Evolutionary conservation across 768 basidiomycete species (phyloP), one percentile per base, ranked within the genome.

Genomic region (Hypsizygus marmoreus): DNA sequence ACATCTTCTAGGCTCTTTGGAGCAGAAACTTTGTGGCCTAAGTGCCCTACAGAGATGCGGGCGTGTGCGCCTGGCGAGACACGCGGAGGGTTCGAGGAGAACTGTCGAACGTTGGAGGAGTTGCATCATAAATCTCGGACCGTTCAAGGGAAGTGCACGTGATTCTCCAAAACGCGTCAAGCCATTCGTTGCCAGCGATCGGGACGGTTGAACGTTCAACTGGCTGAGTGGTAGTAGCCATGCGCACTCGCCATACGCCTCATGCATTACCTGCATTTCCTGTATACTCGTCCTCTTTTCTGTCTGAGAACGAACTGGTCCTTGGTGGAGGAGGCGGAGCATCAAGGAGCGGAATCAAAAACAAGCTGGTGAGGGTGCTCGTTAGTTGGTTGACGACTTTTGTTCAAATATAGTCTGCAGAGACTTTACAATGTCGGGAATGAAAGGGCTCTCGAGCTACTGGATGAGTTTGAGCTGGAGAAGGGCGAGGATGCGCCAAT

Each of bases 401-500:
- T 20, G 12, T 40, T 55, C 46, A 34, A 48, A 44, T 4, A 49
- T 43, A 9, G 14, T 25, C 23, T 40, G 13, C 55, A 93, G 91
- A 77, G 83, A 56, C 66, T 93, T 17, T 92, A 89, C 63, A 70
- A 75, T 36, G 71, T 91, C 43, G 71, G 70, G 12, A 62, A 75
- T 12, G 71, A 79, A 31, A 74, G 79, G 47, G 65, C 70, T 13
- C 62, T 92, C 9, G 69, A 80, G 24, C 66, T 82, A 1, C 61
- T 84, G 19, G 65, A 79, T 54, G 92, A 97, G 63, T 72, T 84
- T 37, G 82, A 91, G 57, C 76, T 99, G 10, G 85, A 80, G 43
- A 77, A 65, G 23, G 87, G 83, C 26, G 95, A 95, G 62, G 97
- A 98, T 66, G 89, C 88, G 4, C 95, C 97, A n/a, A 97, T 94